phyloP scores from a whole-genome alignment of 2,329 filamentous ascomycete species.

The Dothistroma septosporum region DNA sequence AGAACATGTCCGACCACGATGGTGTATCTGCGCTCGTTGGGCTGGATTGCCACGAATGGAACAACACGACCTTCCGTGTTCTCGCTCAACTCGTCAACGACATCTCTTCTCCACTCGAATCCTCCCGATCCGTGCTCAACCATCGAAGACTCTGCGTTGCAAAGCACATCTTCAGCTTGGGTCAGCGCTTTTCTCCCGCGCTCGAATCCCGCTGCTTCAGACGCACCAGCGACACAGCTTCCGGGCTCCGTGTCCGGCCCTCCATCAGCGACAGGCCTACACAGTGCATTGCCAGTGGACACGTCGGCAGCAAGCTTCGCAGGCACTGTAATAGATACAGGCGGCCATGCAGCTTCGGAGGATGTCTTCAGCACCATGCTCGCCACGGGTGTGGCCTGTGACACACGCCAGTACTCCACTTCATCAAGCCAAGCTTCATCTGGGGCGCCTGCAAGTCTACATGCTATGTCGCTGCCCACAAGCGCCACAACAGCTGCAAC shows the following conservation, averaged over 20 bases:
- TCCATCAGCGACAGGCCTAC: not conserved
- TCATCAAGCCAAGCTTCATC: too few species aligned
- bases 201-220: not conserved
- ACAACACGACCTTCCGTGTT: conserved; percentile 6
- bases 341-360: too few species aligned
- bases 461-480: too few species aligned
- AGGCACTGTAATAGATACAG: too few species aligned
- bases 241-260: not conserved
- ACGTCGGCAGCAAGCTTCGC: too few species aligned
- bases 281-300: too few species aligned
- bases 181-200: not conserved
- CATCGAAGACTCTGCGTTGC: not conserved
- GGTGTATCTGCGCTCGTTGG: not conserved
- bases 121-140: not conserved
- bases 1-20: conserved; percentile 2
- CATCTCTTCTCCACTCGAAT: not conserved
- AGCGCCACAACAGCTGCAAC: too few species aligned
- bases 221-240: not conserved
- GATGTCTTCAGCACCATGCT: too few species aligned
- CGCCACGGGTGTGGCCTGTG: too few species aligned
- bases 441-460: too few species aligned
- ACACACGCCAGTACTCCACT: too few species aligned
- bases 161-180: not conserved
- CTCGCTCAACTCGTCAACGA: not conserved
- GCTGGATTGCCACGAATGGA: conserved; percentile 8